A percentile compares a stretch with the other conserved stretches of the same genome.
These are phyloP conservation scores for Rhizophora mangle DNA, from an alignment of 345 rosid genomes.

Conservation along the genomic window DNA sequence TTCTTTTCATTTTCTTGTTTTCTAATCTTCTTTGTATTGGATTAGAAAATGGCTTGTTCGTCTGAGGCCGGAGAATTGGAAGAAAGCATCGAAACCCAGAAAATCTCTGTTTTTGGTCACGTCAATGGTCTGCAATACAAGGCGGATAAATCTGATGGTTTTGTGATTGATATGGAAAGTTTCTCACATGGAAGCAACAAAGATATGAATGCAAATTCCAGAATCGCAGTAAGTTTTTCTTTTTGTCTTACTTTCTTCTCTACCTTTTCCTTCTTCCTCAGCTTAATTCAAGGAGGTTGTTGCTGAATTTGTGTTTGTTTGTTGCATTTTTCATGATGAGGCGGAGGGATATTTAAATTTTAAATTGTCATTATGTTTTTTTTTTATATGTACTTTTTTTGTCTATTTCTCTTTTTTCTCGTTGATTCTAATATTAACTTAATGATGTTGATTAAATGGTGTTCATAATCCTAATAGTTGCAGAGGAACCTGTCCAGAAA, in stretches of 20 bases:
- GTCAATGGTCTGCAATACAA: slow-evolving; percentile 45
- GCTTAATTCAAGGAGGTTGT: too few species aligned
- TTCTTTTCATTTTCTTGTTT: neutral
- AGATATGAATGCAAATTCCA: slow-evolving; percentile 45
- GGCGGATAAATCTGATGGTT: slow-evolving; percentile 50
- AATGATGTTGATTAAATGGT: neutral
- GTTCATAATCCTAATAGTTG: slow-evolving; percentile 32
- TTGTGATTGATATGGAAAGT: slow-evolving; percentile 68
- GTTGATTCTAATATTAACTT: neutral
- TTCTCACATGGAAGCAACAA: slow-evolving; percentile 40
- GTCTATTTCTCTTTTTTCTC: neutral
- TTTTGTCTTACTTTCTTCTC: neutral
- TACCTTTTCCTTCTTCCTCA: neutral
- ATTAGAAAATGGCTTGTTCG: slow-evolving; percentile 13
- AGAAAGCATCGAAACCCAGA: slow-evolving; percentile 27
- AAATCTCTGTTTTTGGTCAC: slow-evolving; percentile 42
- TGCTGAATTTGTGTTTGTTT: too few species aligned
- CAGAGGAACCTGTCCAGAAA: slow-evolving; percentile 78
- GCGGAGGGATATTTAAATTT: too few species aligned
- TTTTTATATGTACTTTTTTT: neutral
- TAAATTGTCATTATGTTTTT: too few species aligned
- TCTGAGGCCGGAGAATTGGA: slow-evolving; percentile 10
- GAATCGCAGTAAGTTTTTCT: slow-evolving; percentile 42
- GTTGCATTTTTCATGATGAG: too few species aligned
- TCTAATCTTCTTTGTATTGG: neutral